Evolutionary conservation across 108 stramenopile genomes (phyloP), one percentile per base, ranked within the genome.

Genomic region (Cyclotella kingstonii): DNA sequence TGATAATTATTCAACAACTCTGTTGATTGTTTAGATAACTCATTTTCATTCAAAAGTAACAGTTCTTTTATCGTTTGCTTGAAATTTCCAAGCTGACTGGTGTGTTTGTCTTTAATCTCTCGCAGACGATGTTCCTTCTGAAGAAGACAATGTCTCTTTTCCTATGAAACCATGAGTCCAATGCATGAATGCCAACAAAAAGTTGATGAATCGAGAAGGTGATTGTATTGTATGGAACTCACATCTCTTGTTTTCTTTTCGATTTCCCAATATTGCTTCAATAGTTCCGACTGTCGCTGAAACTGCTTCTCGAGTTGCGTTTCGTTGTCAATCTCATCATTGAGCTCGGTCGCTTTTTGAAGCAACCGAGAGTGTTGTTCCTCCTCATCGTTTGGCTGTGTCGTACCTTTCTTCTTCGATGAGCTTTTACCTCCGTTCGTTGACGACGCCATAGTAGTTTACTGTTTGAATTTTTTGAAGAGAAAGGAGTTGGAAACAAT

Each of bases 201-300:
- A 17, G n/a, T 4, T 4, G 11, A 44, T 44, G 43, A 18, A 12
- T 18, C 11, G 11, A n/a, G 19, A 5, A 18, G 19, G 43, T 5
- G 19, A 5, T 4, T 38, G 36, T 10, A 12, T 10, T 8, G n/a
- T 18, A 44, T 31, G 12, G 28, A 31, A 30, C 58, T 54, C 18
- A 57, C 56, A 4, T 62, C 51, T 58, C 47, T 48, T 9, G 34
- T 30, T 29, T 70, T 75, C 68, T 75, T 75, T 34, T 70, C 60
- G 26, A 75, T 47, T 22, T 69, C 74, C 68, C 72, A 73, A 58
- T 59, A 64, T 22, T 59, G 33, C 30, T 65, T 59, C 18, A 73
- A 25, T 11, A 28, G 38, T 40, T 64, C 63, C 27, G 57, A 60
- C 31, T 69, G 61, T 38, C 10, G n/a, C 26, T 30, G 30, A 26